These are phyloP conservation scores for Penicillium paradoxum DNA, from an alignment of 495 filamentous ascomycete species.

Conservation along the genomic window DNA sequence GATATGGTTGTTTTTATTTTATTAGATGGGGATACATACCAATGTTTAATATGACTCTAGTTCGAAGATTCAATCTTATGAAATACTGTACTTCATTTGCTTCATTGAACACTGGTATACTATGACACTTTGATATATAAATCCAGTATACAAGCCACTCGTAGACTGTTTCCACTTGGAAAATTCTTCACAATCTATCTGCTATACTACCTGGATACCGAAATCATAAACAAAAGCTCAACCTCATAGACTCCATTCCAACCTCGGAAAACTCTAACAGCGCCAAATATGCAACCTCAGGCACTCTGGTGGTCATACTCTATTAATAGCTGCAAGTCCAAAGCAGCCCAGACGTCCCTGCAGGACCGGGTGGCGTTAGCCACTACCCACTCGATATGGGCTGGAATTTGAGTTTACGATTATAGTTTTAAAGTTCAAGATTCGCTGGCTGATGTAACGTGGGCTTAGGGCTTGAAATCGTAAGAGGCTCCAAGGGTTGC, in stretches of 20 bases:
- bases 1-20: slow-evolving; percentile 7
- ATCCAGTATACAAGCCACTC: no score
- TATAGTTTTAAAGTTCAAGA: not conserved
- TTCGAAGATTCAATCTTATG: slow-evolving; percentile 3
- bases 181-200: no score
- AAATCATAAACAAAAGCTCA: no score
- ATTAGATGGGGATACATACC: slow-evolving; percentile 3
- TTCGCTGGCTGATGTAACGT: not conserved
- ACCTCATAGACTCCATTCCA: not conserved
- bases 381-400: not conserved
- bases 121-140: no score
- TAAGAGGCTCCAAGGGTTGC: no score
- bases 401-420: not conserved
- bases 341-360: not conserved
- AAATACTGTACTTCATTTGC: no score
- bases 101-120: no score
- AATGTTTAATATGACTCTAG: slow-evolving; percentile 17
- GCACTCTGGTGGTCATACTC: not conserved
- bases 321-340: not conserved
- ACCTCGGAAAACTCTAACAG: not conserved
- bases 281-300: not conserved
- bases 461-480: not conserved
- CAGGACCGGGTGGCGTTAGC: not conserved
- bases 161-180: no score
- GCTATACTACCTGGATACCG: no score